Conservation (phyloP, 768 basidiomycete genomes). For the Candolleomyces efflorescens region DNA sequence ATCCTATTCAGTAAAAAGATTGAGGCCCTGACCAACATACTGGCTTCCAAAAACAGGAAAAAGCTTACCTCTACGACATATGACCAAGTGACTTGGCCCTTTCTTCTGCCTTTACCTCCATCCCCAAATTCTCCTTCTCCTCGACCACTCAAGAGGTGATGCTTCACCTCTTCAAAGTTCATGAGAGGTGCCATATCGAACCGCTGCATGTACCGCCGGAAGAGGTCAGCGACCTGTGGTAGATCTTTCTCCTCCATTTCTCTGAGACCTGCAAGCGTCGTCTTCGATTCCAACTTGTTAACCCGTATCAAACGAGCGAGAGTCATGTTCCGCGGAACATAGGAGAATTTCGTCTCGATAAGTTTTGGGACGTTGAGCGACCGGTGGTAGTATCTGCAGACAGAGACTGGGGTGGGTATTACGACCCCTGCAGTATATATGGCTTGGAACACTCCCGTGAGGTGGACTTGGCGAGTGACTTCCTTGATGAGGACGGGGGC, state of each 20-base stretch:
- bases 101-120: conserved; percentile 48
- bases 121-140: conserved; percentile 54
- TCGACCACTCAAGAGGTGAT: conserved; percentile 84
- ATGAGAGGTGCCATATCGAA: conserved; percentile 82
- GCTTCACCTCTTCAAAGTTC: conserved; percentile 71
- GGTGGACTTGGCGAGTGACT: conserved; percentile 87
- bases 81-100: conserved; percentile 89
- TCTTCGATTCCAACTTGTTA: conserved; percentile 58
- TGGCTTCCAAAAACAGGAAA: too few relatives aligned
- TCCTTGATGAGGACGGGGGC: conserved; percentile 98
- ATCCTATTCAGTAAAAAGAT: conserved; percentile 45
- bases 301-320: conserved; percentile 84
- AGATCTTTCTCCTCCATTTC: conserved; percentile 88
- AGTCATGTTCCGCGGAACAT: conserved; percentile 81
- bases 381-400: conserved; percentile 92
- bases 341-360: conserved; percentile 85
- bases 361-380: conserved; percentile 90
- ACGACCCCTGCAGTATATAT: conserved; percentile 95
- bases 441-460: conserved; percentile 91
- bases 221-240: conserved; percentile 62
- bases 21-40: not conserved
- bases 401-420: conserved; percentile 88
- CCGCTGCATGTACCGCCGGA: conserved; percentile 73
- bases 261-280: conserved; percentile 61
- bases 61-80: conserved; percentile 85